Conservation (phyloP, 2,329 filamentous ascomycete genomes). For the Phoma sp. region DNA sequence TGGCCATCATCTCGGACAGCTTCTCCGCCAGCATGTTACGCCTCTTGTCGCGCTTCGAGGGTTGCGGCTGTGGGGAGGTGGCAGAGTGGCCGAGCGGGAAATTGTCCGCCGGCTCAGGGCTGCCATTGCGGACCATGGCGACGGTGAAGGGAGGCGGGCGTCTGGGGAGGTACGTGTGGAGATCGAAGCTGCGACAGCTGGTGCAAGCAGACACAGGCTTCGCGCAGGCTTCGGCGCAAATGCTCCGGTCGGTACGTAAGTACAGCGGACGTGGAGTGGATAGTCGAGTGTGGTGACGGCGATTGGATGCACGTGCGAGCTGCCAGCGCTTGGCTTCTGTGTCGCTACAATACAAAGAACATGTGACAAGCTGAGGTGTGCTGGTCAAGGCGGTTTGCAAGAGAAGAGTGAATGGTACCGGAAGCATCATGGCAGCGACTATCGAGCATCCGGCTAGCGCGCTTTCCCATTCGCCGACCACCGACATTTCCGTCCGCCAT, state of each 20-base stretch:
- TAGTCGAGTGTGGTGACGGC: background rate
- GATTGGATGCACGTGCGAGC: background rate
- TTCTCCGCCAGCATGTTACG: conserved; percentile 82
- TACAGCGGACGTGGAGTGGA: too few species aligned
- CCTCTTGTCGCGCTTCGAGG: conserved; percentile 89
- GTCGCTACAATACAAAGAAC: conserved; percentile 1
- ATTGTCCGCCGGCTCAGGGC: conserved; percentile 45
- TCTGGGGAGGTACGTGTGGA: background rate
- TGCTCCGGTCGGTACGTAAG: background rate
- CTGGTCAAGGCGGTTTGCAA: conserved; percentile 1
- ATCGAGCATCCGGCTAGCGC: conserved; percentile 13
- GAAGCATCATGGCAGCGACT: conserved; percentile 11
- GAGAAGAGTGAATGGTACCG: conserved; percentile 9
- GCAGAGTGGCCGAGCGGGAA: conserved; percentile 47
- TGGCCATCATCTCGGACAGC: conserved; percentile 75
- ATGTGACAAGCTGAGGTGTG: conserved; percentile 7
- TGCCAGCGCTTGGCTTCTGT: conserved; percentile 14
- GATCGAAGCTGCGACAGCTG: conserved; percentile 2
- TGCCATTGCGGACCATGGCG: conserved; percentile 49
- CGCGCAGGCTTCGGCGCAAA: conserved; percentile 14
- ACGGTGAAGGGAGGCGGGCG: background rate
- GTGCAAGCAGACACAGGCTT: conserved; percentile 6
- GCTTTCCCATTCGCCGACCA: background rate
- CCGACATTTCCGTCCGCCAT: background rate
- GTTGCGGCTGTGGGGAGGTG: conserved; percentile 55